Evolutionary conservation across 2,329 filamentous ascomycete species (phyloP), one percentile per base, ranked within the genome.

Genomic region (Thelonectria discophora): DNA sequence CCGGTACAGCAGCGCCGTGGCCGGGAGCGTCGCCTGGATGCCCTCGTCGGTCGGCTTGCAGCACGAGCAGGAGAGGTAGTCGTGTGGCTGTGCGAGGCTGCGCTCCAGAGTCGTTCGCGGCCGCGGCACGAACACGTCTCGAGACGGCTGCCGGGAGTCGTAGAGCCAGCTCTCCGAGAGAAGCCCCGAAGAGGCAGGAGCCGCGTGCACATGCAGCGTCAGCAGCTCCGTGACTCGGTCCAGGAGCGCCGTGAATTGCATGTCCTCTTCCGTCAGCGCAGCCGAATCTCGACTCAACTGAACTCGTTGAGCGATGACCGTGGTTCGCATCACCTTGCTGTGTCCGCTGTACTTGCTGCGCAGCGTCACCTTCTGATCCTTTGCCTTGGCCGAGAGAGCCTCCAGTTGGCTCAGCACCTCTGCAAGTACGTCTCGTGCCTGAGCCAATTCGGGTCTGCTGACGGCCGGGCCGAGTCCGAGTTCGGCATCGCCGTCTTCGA

Each of bases 271-370:
- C 0, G 90, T 91, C 27, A 94, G 82, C 3, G 85, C 81, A 1
- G 90, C 88, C 66, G 89, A 88, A 73, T 93, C 89, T 65, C 88
- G 90, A 76, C 90, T 92, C 42, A 95, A 82, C 71, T 93, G 89
- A 17, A 95, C 91, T 73, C 91, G 91, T 72, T 94, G 91, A 15
- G 91, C 91, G 52, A 94, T 87, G 32, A 94, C 87, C 0, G 92
- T 94, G 1, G 91, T 92, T 46, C 92, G 84, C 42, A 92, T 78
- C 45, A 90, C 87, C 65, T 87, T 88, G 76, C 85, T 86, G 65
- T 90, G 88, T 11, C 90, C 84, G 68, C 89, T 89, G 75, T 95
- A 91, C 73, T 89, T 90, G 77, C 89, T 96, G 64, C 89, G 88
- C 30, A 96, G 82, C 4, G 81, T 76, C 39, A 79, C 80, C 10